phyloP scores from a whole-genome alignment of 306 rosid genomes.

The Erythrophleum fordii region DNA sequence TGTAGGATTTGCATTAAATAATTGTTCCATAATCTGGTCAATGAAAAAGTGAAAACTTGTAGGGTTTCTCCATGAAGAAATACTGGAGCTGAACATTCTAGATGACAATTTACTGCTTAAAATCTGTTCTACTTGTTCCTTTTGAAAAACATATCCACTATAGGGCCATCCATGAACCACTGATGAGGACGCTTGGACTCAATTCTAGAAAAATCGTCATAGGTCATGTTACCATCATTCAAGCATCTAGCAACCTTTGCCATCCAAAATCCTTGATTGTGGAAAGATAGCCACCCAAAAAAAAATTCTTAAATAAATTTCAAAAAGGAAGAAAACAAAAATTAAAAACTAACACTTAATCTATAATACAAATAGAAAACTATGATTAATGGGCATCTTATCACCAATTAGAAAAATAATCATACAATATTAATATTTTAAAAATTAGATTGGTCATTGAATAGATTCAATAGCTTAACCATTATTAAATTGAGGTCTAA shows the following conservation, averaged over 20 bases:
- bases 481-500: no score
- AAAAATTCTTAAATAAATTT: constrained; percentile 15
- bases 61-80: no score
- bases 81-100: no score
- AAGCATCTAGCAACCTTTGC: constrained; percentile 52
- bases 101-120: no score
- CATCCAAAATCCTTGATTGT: constrained; percentile 70
- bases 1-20: no score
- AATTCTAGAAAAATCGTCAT: not conserved
- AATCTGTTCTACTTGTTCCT: no score
- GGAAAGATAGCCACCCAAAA: constrained; percentile 47
- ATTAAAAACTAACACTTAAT: not conserved
- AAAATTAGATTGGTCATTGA: no score
- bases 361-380: not conserved
- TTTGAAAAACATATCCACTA: not conserved
- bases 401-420: no score
- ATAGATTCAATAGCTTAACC: no score
- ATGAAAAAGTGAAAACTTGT: no score
- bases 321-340: not conserved
- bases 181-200: not conserved
- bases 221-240: not conserved
- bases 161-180: not conserved
- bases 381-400: constrained; percentile 12
- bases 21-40: no score
- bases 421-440: no score